A percentile compares a stretch with the other conserved stretches of the same genome.
These are phyloP conservation scores for Calophaca sinica DNA, from an alignment of 306 rosid genomes.

Conservation along the genomic window DNA sequence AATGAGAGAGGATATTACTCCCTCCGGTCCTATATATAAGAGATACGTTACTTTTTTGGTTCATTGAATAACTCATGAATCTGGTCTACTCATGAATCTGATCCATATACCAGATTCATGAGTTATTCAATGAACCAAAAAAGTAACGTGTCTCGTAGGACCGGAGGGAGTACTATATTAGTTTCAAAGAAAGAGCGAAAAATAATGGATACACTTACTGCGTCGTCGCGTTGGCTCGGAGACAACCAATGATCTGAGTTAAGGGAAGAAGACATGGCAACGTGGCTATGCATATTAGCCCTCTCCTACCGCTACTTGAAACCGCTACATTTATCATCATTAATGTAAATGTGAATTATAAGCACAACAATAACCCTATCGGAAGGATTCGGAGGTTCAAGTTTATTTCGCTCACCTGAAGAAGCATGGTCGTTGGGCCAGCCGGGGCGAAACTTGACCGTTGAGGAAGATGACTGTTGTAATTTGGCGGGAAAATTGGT, in stretches of 20 bases:
- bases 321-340: slow-evolving; percentile 33
- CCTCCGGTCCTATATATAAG: too few species aligned
- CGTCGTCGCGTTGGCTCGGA: slow-evolving; percentile 53
- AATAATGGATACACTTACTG: slow-evolving; percentile 51
- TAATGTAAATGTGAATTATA: background rate
- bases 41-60: too few species aligned
- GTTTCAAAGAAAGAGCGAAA: too few species aligned
- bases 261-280: slow-evolving; percentile 69
- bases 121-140: too few species aligned
- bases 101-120: too few species aligned
- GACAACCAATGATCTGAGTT: slow-evolving; percentile 45
- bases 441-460: slow-evolving; percentile 50
- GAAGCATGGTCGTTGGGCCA: slow-evolving; percentile 29
- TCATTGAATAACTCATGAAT: too few species aligned
- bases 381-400: background rate
- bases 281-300: slow-evolving; percentile 59
- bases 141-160: too few species aligned
- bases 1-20: background rate
- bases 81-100: too few species aligned
- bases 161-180: too few species aligned
- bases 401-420: slow-evolving; percentile 32
- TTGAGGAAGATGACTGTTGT: slow-evolving; percentile 43
- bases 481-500: slow-evolving; percentile 58
- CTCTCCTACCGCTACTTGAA: slow-evolving; percentile 60
- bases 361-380: background rate